Base-by-base conservation (phyloP, 2,329 filamentous ascomycete genomes). In the Nannizzia gypsea region DNA sequence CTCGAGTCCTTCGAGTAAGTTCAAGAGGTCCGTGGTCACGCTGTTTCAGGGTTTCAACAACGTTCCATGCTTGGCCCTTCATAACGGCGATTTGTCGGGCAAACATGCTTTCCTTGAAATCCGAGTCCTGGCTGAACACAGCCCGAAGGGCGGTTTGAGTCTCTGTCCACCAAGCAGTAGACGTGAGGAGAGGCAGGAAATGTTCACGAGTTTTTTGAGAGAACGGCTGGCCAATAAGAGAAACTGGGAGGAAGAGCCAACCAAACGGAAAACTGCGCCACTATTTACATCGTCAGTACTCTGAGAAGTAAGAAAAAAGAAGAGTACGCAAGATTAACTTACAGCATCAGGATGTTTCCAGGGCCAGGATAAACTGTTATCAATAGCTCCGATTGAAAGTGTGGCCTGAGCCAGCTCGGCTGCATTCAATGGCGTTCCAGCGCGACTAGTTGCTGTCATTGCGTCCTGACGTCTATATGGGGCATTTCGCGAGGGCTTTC, bases 11-110 rank as follows among this genome's bases (percentile, higher is more conserved):
- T 64, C 93, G 83, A 3, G 93, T 97, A 58, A 99, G 82, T 74
- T 97, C 93, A 17, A 99, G 78, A 0, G 93, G 93, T 0, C 93
- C 93, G 69, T 97, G 92, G 69, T 97, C 93, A 0, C 84, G 80
- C 17, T 88, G 88, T 72, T 99, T 99, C 63, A 99, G 80, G 0
- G 93, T 96, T 76, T 99, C 93, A 3, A 99, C 93, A 0, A 99
- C 93, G 70, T 99, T 99, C 90, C 93, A 99, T 0, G 93, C 93
- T 71, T 99, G 93, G 9, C 93, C 93, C 74, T 99, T 99, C 90
- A 99, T 96, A 61, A 99, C 93, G 0, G 93, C 92, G 63, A 99
- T 95, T 70, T 99, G 93, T 65, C 89, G 85, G n/a, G 90, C 90
- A 75, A 96, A 99, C 93, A 99, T 99, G 74, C 89, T 87, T 76